Percentiles rank a stretch among this genome's conserved stretches.
These are phyloP conservation scores for Pyrenochaeta sp. DNA, from an alignment of 2,329 filamentous ascomycete species.

Conservation along the genomic window DNA sequence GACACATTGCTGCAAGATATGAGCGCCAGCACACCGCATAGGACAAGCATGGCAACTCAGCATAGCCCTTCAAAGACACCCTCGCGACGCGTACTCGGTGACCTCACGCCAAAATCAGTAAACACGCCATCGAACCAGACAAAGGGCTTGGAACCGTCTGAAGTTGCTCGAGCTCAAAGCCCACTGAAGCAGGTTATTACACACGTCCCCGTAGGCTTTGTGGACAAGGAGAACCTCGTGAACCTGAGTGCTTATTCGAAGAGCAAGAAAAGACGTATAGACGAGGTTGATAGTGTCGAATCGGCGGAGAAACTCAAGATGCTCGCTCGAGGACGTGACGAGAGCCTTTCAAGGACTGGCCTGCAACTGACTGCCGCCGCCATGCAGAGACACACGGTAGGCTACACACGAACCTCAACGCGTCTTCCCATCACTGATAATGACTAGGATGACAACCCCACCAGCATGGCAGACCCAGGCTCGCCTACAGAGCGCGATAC, in stretches of 20 bases:
- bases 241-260: conserved; percentile 20
- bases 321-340: conserved; percentile 33
- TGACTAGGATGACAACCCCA: conserved; percentile 33
- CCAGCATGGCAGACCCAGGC: conserved; percentile 36
- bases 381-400: conserved; percentile 40
- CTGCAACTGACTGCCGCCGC: conserved; percentile 33
- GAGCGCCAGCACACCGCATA: conserved; percentile 33
- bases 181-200: conserved; percentile 45
- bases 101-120: conserved; percentile 43
- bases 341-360: conserved; percentile 14
- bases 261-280: conserved; percentile 47
- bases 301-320: conserved; percentile 35
- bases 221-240: conserved; percentile 42
- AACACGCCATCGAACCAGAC: conserved; percentile 43
- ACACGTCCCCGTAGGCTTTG: conserved; percentile 29
- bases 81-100: conserved; percentile 46
- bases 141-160: conserved; percentile 25
- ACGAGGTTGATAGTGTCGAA: conserved; percentile 46
- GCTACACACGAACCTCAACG: conserved; percentile 10
- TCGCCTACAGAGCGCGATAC: conserved; percentile 48
- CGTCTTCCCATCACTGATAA: conserved; percentile 30
- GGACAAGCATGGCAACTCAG: conserved; percentile 31
- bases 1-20: conserved; percentile 23
- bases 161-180: conserved; percentile 38
- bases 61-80: conserved; percentile 40